Conservation (phyloP, 495 filamentous ascomycete genomes). For the Cercophora newfieldiana region DNA sequence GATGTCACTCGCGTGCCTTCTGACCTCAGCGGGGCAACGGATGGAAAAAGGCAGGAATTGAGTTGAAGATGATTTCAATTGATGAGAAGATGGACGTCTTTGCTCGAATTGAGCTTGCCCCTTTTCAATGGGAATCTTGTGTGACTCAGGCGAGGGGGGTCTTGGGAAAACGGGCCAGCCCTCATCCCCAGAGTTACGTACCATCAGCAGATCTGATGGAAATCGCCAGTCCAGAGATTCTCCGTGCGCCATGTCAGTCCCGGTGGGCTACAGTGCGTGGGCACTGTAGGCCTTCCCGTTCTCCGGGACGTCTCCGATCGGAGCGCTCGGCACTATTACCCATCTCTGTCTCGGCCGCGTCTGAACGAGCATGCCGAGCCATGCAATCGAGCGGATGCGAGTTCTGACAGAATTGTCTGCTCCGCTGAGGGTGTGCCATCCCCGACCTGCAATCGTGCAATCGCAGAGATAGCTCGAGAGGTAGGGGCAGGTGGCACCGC, state of each 20-base stretch:
- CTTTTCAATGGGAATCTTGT: background rate
- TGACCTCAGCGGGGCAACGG: background rate
- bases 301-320: background rate
- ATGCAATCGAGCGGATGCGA: background rate
- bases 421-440: background rate
- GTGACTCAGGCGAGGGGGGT: background rate
- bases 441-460: background rate
- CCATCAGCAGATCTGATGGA: slow-evolving; percentile 6
- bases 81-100: background rate
- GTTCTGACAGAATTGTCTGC: background rate
- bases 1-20: background rate
- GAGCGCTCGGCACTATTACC: background rate
- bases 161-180: background rate
- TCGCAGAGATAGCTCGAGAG: background rate
- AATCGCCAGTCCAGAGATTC: background rate
- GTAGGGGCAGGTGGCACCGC: background rate
- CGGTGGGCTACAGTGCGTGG: background rate
- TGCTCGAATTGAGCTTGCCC: background rate
- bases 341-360: background rate
- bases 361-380: background rate
- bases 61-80: no score
- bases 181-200: background rate
- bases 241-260: background rate
- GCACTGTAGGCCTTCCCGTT: slow-evolving; percentile 1
- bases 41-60: background rate